These are phyloP conservation scores for Spatholobus suberectus DNA, from an alignment of 306 rosid species.

Conservation along the genomic window DNA sequence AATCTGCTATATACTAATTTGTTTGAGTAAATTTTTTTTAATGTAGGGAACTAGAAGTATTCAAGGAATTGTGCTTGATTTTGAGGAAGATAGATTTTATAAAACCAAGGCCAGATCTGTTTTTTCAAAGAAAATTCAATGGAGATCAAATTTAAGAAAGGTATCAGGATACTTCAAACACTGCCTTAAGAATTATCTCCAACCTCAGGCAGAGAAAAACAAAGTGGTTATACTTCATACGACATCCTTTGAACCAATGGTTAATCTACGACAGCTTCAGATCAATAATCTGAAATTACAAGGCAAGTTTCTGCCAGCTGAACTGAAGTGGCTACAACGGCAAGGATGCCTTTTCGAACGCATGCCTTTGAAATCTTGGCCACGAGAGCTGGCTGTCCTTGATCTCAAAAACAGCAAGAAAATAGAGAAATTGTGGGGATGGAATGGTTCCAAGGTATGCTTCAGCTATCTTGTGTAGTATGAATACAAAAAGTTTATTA, in stretches of 20 bases:
- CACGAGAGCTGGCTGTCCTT: constrained; percentile 61
- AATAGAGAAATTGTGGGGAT: constrained; percentile 49
- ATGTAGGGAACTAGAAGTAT: constrained; percentile 49
- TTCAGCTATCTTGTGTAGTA: no score
- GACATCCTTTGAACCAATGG: constrained; percentile 53
- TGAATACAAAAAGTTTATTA: no score
- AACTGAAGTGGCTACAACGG: constrained; percentile 77
- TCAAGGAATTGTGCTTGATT: constrained; percentile 65
- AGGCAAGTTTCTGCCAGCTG: constrained; percentile 61
- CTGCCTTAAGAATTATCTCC: background rate
- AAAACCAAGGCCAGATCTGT: constrained; percentile 26
- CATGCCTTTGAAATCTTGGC: constrained; percentile 54
- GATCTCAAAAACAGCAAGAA: constrained; percentile 62
- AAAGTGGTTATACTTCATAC: constrained; percentile 41
- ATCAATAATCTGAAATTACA: constrained; percentile 57
- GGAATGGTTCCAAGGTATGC: constrained; percentile 37
- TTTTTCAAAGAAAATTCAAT: constrained; percentile 16
- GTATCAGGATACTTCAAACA: background rate
- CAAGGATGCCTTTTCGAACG: constrained; percentile 55
- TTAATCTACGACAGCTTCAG: constrained; percentile 58
- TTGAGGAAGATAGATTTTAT: background rate
- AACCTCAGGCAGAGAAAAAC: constrained; percentile 38
- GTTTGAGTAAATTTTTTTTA: constrained; percentile 5
- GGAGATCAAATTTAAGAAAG: background rate
- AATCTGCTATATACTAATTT: background rate